Evolutionary conservation across 2,329 filamentous ascomycete genomes (phyloP).

Genomic region (Trichoderma sp.): DNA sequence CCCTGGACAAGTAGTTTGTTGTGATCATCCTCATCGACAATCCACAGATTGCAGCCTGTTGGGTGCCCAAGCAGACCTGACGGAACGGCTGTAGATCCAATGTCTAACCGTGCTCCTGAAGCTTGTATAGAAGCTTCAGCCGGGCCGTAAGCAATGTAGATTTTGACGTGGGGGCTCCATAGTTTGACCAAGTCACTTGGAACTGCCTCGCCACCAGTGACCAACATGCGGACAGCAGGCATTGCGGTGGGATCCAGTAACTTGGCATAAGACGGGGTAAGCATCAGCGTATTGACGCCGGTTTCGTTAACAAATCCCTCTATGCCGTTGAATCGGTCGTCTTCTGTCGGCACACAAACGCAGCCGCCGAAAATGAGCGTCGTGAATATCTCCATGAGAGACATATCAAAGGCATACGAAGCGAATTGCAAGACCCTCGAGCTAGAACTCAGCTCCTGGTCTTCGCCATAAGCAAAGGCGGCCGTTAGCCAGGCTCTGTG

Average conservation of each 20-base stretch:
- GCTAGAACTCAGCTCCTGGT: constrained; percentile 7
- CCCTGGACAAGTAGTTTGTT: constrained; percentile 9
- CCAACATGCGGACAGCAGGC: neutral
- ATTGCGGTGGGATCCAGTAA: constrained; percentile 28
- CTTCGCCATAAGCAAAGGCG: constrained; percentile 3
- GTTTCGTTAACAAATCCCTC: constrained; percentile 27
- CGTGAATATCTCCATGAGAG: constrained; percentile 28
- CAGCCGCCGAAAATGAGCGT: constrained; percentile 29
- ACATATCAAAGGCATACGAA: constrained; percentile 32
- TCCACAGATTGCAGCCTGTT: constrained; percentile 9
- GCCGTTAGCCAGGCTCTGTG: constrained; percentile 27
- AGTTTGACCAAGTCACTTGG: constrained; percentile 11
- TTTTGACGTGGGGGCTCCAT: neutral
- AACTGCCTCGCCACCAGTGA: constrained; percentile 30
- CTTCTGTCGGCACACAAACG: constrained; percentile 32
- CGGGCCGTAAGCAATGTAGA: constrained; percentile 19
- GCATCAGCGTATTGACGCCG: constrained; percentile 29
- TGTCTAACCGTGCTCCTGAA: neutral
- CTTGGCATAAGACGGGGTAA: constrained; percentile 33
- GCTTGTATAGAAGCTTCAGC: constrained; percentile 14
- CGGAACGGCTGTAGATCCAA: neutral
- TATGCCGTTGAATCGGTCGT: constrained; percentile 24
- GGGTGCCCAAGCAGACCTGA: constrained; percentile 12
- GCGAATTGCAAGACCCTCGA: constrained; percentile 32
- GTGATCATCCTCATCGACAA: constrained; percentile 1